A percentile compares a stretch with the other conserved stretches of the same genome.
Evolutionary conservation across 345 rosid genomes (phyloP).

Genomic region (Eucalyptus dawsonii): DNA sequence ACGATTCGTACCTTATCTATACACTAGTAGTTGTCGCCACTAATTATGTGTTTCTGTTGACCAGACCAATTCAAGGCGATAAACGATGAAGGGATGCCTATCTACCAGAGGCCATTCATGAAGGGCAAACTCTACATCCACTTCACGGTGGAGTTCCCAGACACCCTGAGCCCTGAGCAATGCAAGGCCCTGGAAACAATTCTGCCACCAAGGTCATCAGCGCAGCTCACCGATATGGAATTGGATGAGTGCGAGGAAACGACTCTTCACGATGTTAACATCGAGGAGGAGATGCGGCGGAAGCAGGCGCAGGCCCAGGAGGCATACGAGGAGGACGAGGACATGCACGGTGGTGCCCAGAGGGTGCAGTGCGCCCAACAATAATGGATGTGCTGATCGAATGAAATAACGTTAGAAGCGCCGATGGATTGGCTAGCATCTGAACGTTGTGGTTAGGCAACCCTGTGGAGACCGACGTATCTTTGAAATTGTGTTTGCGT

Average conservation of each 20-base stretch:
- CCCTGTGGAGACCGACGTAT: background rate
- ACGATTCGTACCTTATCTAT: background rate
- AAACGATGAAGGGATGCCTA: constrained; percentile 54
- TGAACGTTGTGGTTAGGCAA: background rate
- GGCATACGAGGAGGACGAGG: constrained; percentile 62
- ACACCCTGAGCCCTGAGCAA: constrained; percentile 33
- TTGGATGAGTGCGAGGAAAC: constrained; percentile 67
- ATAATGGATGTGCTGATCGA: background rate
- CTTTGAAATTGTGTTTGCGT: background rate
- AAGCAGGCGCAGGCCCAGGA: constrained; percentile 42
- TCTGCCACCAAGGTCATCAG: constrained; percentile 27
- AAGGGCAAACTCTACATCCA: constrained; percentile 53
- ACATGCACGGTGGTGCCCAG: constrained; percentile 40
- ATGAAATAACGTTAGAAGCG: background rate
- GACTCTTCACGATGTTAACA: constrained; percentile 52
- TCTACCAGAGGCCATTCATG: constrained; percentile 48
- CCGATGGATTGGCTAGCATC: background rate
- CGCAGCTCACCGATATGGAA: constrained; percentile 39
- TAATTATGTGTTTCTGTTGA: background rate
- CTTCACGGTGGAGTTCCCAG: constrained; percentile 57
- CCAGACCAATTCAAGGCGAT: constrained; percentile 41
- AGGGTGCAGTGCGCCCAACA: constrained; percentile 78
- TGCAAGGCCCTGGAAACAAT: constrained; percentile 34
- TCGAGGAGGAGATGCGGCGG: constrained; percentile 47
- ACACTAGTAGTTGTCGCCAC: background rate